Conservation (phyloP, 768 basidiomycete genomes). For the Lactifluus volemus region DNA sequence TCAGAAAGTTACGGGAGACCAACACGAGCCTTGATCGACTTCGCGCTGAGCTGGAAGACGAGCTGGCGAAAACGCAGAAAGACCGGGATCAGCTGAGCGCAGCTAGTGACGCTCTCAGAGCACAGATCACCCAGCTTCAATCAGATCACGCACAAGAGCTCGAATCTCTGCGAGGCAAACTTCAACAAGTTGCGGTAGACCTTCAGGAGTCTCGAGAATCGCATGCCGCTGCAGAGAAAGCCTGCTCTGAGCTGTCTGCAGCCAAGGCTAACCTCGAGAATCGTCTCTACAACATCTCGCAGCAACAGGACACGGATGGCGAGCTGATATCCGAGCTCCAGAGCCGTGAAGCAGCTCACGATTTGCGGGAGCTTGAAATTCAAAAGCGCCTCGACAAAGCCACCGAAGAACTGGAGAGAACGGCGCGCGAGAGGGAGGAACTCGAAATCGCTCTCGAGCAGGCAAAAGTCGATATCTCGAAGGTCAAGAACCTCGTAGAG, state of each 20-base stretch:
- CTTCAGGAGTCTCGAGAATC: conserved; percentile 17
- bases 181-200: conserved; percentile 18
- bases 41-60: conserved; percentile 8
- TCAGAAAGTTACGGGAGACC: conserved; percentile 11
- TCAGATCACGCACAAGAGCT: conserved; percentile 18
- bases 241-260: conserved; percentile 17
- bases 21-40: conserved; percentile 15
- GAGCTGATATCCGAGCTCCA: conserved; percentile 1
- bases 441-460: conserved; percentile 6
- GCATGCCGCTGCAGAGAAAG: conserved; percentile 27
- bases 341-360: neutral
- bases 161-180: conserved; percentile 19
- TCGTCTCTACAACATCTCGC: conserved; percentile 1
- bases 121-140: conserved; percentile 12
- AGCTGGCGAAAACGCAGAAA: conserved; percentile 20
- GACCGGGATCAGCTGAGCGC: conserved; percentile 13
- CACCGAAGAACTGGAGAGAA: conserved; percentile 4
- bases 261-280: conserved; percentile 14
- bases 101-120: neutral
- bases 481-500: neutral
- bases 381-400: conserved; percentile 5
- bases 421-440: conserved; percentile 4
- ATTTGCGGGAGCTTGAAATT: neutral
- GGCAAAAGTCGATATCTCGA: neutral
- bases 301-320: conserved; percentile 2